A percentile compares a stretch with the other conserved stretches of the same genome.
Evolutionary conservation across 177 flowering plant species (phyloP).

Genomic region (Tripterygium wilfordii): DNA sequence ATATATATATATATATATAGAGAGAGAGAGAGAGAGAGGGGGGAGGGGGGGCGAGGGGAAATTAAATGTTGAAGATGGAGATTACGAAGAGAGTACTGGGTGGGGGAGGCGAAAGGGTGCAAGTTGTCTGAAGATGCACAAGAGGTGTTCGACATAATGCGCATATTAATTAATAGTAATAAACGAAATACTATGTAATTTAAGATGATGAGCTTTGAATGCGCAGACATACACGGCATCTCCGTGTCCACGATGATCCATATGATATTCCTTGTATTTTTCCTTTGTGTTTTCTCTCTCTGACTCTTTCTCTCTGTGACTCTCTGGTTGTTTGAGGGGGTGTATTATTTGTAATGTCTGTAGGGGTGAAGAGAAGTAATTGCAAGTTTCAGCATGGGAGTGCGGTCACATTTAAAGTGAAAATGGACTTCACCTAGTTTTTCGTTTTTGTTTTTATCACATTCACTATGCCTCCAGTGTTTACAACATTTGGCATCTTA

Average conservation of each 20-base stretch:
- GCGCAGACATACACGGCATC: slow-evolving; percentile 42
- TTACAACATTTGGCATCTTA: slow-evolving; percentile 7
- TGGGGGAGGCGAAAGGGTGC: not conserved
- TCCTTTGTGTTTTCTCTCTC: too few species aligned
- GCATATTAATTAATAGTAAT: too few species aligned
- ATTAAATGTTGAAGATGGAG: not conserved
- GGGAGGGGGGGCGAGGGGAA: not conserved
- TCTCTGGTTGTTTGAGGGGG: not conserved
- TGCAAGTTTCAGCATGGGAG: slow-evolving; percentile 12
- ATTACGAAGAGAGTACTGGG: not conserved
- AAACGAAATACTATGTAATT: slow-evolving; percentile 1
- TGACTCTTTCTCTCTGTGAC: slow-evolving; percentile 3
- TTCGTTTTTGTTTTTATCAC: slow-evolving; percentile 9
- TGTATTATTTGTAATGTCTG: slow-evolving; percentile 1
- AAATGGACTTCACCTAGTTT: not conserved
- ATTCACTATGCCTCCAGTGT: slow-evolving; percentile 5
- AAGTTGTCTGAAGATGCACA: not conserved
- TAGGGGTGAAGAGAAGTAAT: slow-evolving; percentile 7
- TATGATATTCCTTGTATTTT: not conserved
- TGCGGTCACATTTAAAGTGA: slow-evolving; percentile 9
- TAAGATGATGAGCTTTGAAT: slow-evolving; percentile 24
- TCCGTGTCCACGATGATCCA: slow-evolving; percentile 30
- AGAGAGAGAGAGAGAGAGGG: slow-evolving; percentile 4
- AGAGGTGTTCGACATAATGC: not conserved
- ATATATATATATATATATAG: not conserved